Percentiles rank a stretch among this genome's conserved stretches.
Evolutionary conservation across 352 stramenopile species (phyloP).

Genomic region (Halophytophthora polymorphica): DNA sequence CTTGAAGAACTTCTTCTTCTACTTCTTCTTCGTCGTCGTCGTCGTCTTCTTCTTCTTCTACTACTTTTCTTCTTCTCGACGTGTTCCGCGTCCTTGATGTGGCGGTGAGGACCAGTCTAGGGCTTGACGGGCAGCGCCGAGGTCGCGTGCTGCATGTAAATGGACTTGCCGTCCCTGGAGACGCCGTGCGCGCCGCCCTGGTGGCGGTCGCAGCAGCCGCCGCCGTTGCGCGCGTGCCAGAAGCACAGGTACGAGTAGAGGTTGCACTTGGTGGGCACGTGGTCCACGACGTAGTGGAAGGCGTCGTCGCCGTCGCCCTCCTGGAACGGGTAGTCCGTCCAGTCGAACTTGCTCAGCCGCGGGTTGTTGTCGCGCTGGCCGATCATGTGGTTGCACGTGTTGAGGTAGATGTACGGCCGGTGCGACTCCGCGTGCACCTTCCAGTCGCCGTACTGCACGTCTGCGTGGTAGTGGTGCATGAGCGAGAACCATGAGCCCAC

Average conservation of each 20-base stretch:
- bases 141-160: slow-evolving; percentile 43
- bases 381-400: slow-evolving; percentile 91
- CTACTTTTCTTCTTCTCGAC: neutral
- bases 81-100: neutral
- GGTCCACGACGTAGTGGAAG: slow-evolving; percentile 73
- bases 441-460: slow-evolving; percentile 54
- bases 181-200: slow-evolving; percentile 36
- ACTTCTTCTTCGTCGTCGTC: too few species aligned
- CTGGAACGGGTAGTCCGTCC: slow-evolving; percentile 80
- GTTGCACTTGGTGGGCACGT: slow-evolving; percentile 86
- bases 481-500: slow-evolving; percentile 86
- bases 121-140: slow-evolving; percentile 1
- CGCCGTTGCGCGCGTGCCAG: slow-evolving; percentile 71
- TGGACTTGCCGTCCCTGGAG: slow-evolving; percentile 54
- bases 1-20: neutral
- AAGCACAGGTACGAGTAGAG: slow-evolving; percentile 85
- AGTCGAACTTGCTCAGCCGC: slow-evolving; percentile 71
- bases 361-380: slow-evolving; percentile 82
- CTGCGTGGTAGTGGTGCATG: slow-evolving; percentile 83
- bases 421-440: slow-evolving; percentile 31
- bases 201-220: slow-evolving; percentile 70
- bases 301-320: slow-evolving; percentile 61
- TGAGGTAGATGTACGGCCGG: slow-evolving; percentile 78
- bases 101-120: neutral
- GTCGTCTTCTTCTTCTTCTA: slow-evolving; percentile 3